Base-by-base conservation (phyloP, 129 eudicot genomes). In the Saposhnikovia divaricata region DNA sequence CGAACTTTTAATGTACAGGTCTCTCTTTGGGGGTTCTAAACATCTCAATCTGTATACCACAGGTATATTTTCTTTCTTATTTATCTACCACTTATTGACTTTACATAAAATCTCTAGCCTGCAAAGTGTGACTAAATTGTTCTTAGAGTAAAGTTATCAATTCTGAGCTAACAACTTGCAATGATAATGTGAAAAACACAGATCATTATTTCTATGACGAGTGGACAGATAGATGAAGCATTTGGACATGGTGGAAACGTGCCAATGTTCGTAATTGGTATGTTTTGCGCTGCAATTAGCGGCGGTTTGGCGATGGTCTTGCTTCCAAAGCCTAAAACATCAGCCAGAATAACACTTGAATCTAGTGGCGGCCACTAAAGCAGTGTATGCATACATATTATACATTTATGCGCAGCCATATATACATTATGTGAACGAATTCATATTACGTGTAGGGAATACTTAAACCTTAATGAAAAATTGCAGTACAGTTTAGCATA, bases 191-290 rank as follows among this genome's bases (percentile, higher is more conserved):
- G 19, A 15, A 77, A 18, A 9, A 51, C 3, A 8, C 80, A 88
- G 88, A 88, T 88, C 87, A 9, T 88, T 19, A 89, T 88, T 31
- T 83, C 92, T 3, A 28, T 88, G 42, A 70, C 82, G 0, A 83
- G 87, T 74, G 92, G 92, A 42, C 92, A 86, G 39, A 80, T 80
- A 83, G 92, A 88, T 38, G 77, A 57, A 19, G 9, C 82, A 9
- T 88, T 88, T 72, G 92, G 92, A 37, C 25, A 61, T n/a, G 92
- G 92, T 23, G 92, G 92, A 4, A 88, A 88, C 77, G 43, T 88
- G 57, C 92, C 92, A 55, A 89, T 89, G n/a, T 88, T 88, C 23
- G 79, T 86, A 28, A 80, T 86, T 28, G 92, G 89, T 0, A 84
- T 86, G 3, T 77, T 82, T 1, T 68, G 87, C 2, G 83, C 92